These are phyloP conservation scores for Cephaloascus fragrans DNA, from an alignment of 805 yeast species.

Conservation along the genomic window DNA sequence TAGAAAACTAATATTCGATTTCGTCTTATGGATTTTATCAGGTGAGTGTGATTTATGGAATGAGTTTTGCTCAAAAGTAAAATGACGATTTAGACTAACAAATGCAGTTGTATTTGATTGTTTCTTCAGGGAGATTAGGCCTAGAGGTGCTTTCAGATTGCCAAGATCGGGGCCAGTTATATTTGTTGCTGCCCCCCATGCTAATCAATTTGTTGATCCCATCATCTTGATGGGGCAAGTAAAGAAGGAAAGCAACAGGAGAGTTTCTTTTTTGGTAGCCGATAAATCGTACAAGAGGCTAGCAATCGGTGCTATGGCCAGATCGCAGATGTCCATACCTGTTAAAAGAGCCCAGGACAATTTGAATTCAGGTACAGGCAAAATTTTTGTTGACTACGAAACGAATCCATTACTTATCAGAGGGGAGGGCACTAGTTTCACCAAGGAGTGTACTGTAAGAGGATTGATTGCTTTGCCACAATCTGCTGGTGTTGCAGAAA, in stretches of 20 bases:
- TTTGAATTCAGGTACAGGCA: conserved; percentile 58
- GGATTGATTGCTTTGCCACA: conserved; percentile 74
- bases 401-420: conserved; percentile 41
- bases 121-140: conserved; percentile 82
- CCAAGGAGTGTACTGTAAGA: conserved; percentile 46
- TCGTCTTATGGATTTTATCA: conserved; percentile 38
- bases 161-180: conserved; percentile 75
- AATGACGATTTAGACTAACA: too few species aligned
- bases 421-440: conserved; percentile 64
- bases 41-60: conserved; percentile 38
- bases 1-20: conserved; percentile 36
- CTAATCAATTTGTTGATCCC: conserved; percentile 85
- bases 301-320: conserved; percentile 69
- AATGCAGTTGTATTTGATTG: conserved; percentile 38
- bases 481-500: conserved; percentile 66
- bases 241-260: conserved; percentile 50
- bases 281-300: conserved; percentile 58
- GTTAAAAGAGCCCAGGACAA: conserved; percentile 90
- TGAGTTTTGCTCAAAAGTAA: background rate
- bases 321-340: conserved; percentile 75
- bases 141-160: conserved; percentile 74
- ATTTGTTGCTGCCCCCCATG: conserved; percentile 95
- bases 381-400: conserved; percentile 43
- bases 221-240: conserved; percentile 79
- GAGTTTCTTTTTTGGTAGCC: conserved; percentile 79